Conservation (phyloP, 495 filamentous ascomycete genomes). For the Trichoderma virens region DNA sequence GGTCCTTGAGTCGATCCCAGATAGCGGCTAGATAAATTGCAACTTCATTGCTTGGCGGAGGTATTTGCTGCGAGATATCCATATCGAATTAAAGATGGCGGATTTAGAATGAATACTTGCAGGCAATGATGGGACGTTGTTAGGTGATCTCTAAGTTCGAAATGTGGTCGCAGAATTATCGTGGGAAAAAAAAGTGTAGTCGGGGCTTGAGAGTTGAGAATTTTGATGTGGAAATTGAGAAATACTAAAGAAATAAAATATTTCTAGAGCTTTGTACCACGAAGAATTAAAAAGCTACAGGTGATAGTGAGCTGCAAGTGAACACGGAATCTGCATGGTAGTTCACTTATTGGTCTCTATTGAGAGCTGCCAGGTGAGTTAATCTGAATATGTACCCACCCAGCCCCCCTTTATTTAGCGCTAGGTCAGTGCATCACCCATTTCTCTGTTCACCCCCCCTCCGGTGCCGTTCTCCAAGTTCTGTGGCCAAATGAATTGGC, state of each 20-base stretch:
- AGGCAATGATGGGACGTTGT: too few relatives aligned
- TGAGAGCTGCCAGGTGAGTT: neutral
- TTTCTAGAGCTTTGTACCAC: neutral
- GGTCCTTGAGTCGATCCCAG: neutral
- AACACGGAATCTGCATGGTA: neutral
- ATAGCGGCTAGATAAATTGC: neutral
- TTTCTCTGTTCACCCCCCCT: neutral
- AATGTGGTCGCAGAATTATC: too few relatives aligned
- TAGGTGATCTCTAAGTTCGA: too few relatives aligned
- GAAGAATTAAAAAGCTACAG: neutral
- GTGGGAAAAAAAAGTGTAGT: neutral
- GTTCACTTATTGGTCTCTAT: neutral
- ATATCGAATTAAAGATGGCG: too few relatives aligned
- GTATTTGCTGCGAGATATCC: neutral
- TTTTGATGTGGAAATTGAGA: neutral
- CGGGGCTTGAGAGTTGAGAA: neutral
- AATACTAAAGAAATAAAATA: neutral
- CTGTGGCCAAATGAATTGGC: too few relatives aligned
- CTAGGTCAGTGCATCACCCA: neutral
- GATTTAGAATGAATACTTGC: too few relatives aligned
- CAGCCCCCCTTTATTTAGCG: neutral
- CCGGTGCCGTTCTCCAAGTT: too few relatives aligned
- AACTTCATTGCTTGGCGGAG: neutral
- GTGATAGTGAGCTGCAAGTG: neutral
- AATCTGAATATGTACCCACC: neutral